Evolutionary conservation across 441 rosid species (phyloP).

Genomic region (Geranium incanum): DNA sequence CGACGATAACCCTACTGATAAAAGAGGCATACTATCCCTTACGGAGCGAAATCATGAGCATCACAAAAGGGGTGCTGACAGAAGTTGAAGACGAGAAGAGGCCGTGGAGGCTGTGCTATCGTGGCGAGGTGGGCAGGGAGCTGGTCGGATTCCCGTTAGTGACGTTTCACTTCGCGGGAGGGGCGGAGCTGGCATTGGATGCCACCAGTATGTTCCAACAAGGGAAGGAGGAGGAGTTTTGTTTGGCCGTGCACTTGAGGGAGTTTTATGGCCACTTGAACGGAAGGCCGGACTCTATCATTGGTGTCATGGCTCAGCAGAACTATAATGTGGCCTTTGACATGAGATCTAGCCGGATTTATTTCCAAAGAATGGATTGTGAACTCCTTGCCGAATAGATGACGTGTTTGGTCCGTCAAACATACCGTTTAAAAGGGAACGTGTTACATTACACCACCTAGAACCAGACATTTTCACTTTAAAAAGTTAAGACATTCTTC

Average conservation of each 20-base stretch:
- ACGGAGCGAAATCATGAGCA: constrained; percentile 16
- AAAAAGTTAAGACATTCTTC: too few relatives aligned
- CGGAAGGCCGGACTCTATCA: constrained; percentile 3
- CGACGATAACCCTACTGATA: constrained; percentile 31
- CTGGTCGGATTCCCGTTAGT: constrained; percentile 22
- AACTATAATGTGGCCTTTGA: constrained; percentile 23
- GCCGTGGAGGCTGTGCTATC: constrained; percentile 12
- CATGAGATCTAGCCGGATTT: constrained; percentile 10
- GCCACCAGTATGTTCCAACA: constrained; percentile 14
- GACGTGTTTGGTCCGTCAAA: too few relatives aligned
- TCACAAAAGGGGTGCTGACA: constrained; percentile 19
- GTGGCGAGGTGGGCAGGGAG: constrained; percentile 15
- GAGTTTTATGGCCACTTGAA: background rate
- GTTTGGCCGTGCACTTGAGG: constrained; percentile 21
- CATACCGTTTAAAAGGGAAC: too few relatives aligned
- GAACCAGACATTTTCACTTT: too few relatives aligned
- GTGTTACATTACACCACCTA: too few relatives aligned
- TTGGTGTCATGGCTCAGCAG: constrained; percentile 23
- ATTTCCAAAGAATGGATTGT: constrained; percentile 20
- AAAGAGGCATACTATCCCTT: constrained; percentile 18
- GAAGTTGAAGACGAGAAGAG: background rate
- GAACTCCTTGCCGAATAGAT: constrained; percentile 15
- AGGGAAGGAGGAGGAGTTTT: constrained; percentile 9
- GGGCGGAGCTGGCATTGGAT: constrained; percentile 22
- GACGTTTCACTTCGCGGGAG: constrained; percentile 21